Conservation (phyloP, 2,329 filamentous ascomycete genomes). For the Trichoderma sp. region DNA sequence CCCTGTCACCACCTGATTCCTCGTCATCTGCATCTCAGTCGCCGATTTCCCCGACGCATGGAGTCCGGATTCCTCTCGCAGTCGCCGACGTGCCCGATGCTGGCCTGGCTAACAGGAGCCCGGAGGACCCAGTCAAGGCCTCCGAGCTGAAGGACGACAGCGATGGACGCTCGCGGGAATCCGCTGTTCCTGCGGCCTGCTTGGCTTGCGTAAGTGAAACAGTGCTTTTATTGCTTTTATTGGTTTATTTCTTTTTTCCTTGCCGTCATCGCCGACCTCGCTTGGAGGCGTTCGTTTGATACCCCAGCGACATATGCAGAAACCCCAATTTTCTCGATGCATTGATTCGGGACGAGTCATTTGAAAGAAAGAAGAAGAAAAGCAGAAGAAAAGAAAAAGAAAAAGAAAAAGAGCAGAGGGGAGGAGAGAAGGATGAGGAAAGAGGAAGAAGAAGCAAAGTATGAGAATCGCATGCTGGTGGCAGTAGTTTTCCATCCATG, state of each 20-base stretch:
- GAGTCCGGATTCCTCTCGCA: constrained; percentile 6
- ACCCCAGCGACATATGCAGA: neutral
- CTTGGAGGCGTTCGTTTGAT: neutral
- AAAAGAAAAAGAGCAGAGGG: neutral
- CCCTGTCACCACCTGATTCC: constrained; percentile 20
- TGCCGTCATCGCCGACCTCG: neutral
- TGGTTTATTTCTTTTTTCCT: neutral
- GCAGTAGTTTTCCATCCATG: neutral
- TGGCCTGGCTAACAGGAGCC: constrained; percentile 5
- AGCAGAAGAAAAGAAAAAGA: neutral
- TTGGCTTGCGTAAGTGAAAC: constrained; percentile 53
- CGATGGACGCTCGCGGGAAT: constrained; percentile 29
- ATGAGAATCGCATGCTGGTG: neutral
- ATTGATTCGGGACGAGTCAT: neutral
- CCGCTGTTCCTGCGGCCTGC: constrained; percentile 53
- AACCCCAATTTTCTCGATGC: neutral
- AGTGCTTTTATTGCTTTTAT: neutral
- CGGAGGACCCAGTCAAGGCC: constrained; percentile 10
- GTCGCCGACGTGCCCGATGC: constrained; percentile 15
- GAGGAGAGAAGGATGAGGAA: neutral
- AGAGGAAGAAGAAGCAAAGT: neutral
- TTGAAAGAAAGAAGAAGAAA: neutral
- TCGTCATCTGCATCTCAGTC: constrained; percentile 21
- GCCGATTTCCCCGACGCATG: constrained; percentile 21
- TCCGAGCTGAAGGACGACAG: constrained; percentile 20